phyloP scores from a whole-genome alignment of 2,329 filamentous ascomycete genomes.

The Cladorrhinum sp. region DNA sequence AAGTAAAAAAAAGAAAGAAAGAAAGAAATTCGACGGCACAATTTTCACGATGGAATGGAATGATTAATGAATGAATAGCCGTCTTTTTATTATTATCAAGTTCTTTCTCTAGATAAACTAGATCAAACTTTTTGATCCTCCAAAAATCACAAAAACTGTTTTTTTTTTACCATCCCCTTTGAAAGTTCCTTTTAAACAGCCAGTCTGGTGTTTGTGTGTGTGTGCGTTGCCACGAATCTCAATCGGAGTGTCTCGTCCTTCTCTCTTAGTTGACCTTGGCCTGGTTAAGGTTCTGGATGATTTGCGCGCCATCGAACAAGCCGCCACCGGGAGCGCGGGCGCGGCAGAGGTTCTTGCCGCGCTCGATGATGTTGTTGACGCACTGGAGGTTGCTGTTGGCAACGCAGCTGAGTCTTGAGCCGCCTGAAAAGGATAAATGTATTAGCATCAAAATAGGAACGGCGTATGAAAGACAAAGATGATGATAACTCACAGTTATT shows the following conservation, averaged over 20 bases:
- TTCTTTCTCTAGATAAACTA: neutral
- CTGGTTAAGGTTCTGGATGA: conserved; percentile 27
- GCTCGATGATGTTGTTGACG: conserved; percentile 24
- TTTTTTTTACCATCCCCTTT: neutral
- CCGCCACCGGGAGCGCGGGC: conserved; percentile 26
- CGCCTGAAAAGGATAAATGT: conserved; percentile 16
- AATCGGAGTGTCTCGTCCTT: neutral
- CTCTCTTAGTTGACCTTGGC: conserved; percentile 28
- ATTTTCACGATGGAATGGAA: neutral
- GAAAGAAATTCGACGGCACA: too few species aligned
- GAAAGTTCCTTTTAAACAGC: neutral
- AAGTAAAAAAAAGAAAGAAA: too few species aligned
- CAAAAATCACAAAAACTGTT: neutral
- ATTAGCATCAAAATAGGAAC: neutral
- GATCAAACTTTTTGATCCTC: neutral
- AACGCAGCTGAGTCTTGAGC: conserved; percentile 24
- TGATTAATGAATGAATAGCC: neutral
- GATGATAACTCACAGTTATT: conserved; percentile 35
- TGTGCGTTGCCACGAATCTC: neutral
- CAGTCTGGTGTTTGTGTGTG: neutral
- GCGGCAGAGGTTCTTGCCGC: conserved; percentile 30
- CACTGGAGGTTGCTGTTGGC: conserved; percentile 21
- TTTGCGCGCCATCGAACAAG: conserved; percentile 29
- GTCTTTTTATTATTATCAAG: neutral
- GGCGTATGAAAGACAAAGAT: too few species aligned